A percentile compares a stretch with the other conserved stretches of the same genome.
Conservation (phyloP, 371 early-diverging fungal genomes). For the Mortierella sp. region DNA sequence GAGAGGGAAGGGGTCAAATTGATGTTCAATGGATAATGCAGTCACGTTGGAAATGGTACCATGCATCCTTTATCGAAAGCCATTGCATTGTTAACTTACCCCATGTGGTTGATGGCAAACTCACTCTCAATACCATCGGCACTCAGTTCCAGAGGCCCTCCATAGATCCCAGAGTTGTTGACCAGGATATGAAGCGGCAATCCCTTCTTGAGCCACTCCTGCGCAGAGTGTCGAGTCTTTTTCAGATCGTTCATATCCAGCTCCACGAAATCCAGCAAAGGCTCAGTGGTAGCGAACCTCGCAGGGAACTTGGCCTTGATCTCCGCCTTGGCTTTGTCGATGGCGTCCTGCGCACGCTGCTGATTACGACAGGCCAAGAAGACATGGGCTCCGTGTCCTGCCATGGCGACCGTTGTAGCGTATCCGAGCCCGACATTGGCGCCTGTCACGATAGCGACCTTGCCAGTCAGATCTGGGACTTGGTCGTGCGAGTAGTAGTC, state of each 20-base stretch:
- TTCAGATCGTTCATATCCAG: constrained; percentile 70
- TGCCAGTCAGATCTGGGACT: constrained; percentile 71
- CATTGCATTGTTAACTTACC: constrained; percentile 36
- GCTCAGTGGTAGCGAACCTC: neutral
- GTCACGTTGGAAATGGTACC: constrained; percentile 17
- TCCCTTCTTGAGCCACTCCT: constrained; percentile 57
- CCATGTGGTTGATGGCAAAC: constrained; percentile 82
- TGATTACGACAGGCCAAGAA: constrained; percentile 69
- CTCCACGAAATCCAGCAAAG: constrained; percentile 64
- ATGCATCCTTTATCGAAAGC: neutral
- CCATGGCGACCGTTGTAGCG: constrained; percentile 66
- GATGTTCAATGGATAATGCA: neutral
- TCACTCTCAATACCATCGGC: constrained; percentile 81
- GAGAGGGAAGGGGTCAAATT: neutral
- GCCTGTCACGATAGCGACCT: constrained; percentile 80
- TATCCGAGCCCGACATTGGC: constrained; percentile 77
- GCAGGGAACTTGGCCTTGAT: constrained; percentile 48
- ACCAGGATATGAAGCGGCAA: constrained; percentile 70
- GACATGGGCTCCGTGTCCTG: constrained; percentile 67
- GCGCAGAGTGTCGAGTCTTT: constrained; percentile 65
- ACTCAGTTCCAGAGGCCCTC: constrained; percentile 68
- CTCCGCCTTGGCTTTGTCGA: constrained; percentile 36
- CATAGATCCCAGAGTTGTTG: constrained; percentile 81
- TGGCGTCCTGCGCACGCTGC: constrained; percentile 59
- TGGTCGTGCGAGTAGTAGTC: constrained; percentile 35